Base-by-base conservation (phyloP, 805 yeast genomes). In the Lipomyces sp. region DNA sequence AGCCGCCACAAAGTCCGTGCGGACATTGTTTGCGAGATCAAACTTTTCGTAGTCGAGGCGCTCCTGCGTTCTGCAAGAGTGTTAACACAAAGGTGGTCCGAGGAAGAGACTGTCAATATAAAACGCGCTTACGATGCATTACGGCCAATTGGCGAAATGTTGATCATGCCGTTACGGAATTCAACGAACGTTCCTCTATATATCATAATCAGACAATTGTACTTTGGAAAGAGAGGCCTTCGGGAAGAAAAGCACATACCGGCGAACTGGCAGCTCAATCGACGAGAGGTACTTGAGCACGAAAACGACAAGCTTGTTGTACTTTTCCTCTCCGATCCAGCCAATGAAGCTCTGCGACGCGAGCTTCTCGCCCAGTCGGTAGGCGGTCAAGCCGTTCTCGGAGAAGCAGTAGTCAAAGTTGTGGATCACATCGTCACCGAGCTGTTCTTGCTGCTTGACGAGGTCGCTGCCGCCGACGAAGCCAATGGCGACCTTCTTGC, bases 121-220 rank as follows among this genome's bases (percentile, higher is more conserved):
- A n/a, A 31, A 24, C 16, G n/a, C 4, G 38, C 55, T 33, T 51
- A 51, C 36, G 95, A 83, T 56, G 98, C 98, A 70, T 93, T 93
- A 82, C 99, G 88, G 66, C 99, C 99, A 55, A 93, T 82, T 63
- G 99, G 99, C 14, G 97, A 89, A 58, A 93, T 88, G 74, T 93
- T 93, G 73, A 93, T 86, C 95, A 93, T 90, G 72, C 99, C 99
- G 72, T 93, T 93, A 82, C 99, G 87, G 80, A 93, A 93, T 78
- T 93, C 99, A 63, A 93, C 75, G 73, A 93, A 93, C 54, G 99
- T 93, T 72, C 99, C 99, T 78, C 58, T 47, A 49, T 19, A 13
- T 18, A 7, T 5, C 13, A 5, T 6, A 19, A 7, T 38, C 14
- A 16, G 23, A 7, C 4, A 6, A 21, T 6, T 21, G 39, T 2